Conservation (phyloP, 805 yeast genomes). For the Pichia deserticola region DNA sequence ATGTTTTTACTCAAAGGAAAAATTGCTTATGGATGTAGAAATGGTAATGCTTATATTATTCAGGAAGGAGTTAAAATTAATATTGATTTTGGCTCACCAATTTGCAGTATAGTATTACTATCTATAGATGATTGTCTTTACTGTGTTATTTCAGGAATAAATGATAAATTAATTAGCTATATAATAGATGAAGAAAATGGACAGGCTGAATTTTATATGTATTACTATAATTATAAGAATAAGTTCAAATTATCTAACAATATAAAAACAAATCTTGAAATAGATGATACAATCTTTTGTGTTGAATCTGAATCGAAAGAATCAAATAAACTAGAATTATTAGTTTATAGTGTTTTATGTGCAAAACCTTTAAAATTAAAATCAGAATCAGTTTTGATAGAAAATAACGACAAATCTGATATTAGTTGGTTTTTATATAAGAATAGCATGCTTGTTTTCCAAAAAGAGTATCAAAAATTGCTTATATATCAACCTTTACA, state of each 20-base stretch:
- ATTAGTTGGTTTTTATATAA: conserved; percentile 1
- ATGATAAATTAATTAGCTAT: conserved; percentile 3
- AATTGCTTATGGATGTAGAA: conserved; percentile 6
- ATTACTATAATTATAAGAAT: conserved; percentile 6
- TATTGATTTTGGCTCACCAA: conserved; percentile 1
- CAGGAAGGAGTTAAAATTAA: background rate
- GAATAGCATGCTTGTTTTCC: background rate
- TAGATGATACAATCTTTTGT: conserved; percentile 4
- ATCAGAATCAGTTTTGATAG: background rate
- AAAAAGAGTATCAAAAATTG: background rate
- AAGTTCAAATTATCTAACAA: conserved; percentile 1
- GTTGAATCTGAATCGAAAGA: conserved; percentile 7
- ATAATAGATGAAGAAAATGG: background rate
- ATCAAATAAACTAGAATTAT: background rate
- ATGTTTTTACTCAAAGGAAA: background rate
- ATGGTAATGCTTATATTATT: conserved; percentile 5
- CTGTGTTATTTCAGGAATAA: conserved; percentile 7
- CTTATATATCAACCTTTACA: background rate
- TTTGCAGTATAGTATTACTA: conserved; percentile 3
- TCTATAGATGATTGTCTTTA: background rate
- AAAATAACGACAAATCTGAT: background rate
- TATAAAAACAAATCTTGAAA: background rate
- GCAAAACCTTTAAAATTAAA: background rate
- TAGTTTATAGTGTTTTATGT: conserved; percentile 1
- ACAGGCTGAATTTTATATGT: conserved; percentile 1